Base-by-base conservation (phyloP, 768 basidiomycete genomes). In the Auricularia sp. region DNA sequence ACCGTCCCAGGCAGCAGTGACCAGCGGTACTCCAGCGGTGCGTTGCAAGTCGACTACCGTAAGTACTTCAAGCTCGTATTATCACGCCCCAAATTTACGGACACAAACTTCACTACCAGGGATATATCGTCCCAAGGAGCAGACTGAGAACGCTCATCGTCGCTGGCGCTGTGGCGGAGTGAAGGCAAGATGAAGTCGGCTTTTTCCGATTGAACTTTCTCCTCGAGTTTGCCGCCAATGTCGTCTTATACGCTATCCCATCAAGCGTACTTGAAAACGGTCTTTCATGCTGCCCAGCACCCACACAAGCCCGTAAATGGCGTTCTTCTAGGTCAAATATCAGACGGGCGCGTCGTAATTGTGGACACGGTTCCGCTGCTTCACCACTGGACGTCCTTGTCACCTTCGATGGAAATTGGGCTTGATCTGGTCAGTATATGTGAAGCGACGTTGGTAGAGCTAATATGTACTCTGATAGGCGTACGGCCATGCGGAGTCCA, bases 321-420 rank as follows among this genome's bases (percentile, higher is more conserved):
- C 3, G 84, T 92, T 7, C 77, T 93, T n/a, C 74, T 93, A 1
- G 90, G 90, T 42, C 81, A 77, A 36, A 72, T 76, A 58, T 64
- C 70, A 18, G 62, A 66, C 2, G 36, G 42, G 21, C 14, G 10
- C 43, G 81, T 89, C 53, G 72, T 73, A 63, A 80, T 88, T 61
- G 75, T 78, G 61, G 90, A 93, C 70, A 81, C 85, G 2, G 77
- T 93, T 44, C 91, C 91, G 16, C 78, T 93, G 42, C 80, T 91
- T 61, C 91, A 93, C 71, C 86, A 91, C 71, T 93, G 90, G 90
- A 90, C 89, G 6, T 86, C 82, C 68, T 78, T 93, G 62, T 88
- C 86, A 66, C 88, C 89, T 3, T 88, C 88, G 86, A 91, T 91
- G 87, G 90, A 91, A 72, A 85, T 90, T 66, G 91, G 89, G 33